A percentile compares a stretch with the other conserved stretches of the same genome.
Evolutionary conservation across 1,139 yeast genomes (phyloP).

Genomic region (Candida albicans): DNA sequence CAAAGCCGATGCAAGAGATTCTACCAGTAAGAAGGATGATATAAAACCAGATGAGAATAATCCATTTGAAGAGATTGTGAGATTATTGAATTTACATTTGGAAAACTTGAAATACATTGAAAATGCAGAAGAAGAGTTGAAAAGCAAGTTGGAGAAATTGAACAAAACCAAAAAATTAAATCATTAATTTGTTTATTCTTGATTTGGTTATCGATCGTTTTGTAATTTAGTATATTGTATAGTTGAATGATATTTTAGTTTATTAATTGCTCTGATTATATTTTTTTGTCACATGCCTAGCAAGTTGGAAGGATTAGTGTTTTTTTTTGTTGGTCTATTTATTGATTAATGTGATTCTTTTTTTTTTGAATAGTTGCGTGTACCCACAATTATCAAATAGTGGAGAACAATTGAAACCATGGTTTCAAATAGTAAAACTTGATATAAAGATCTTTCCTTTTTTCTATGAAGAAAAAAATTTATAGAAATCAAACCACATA

Average conservation of each 20-base stretch:
- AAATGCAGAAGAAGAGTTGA: slow-evolving; percentile 64
- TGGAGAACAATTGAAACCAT: too few species aligned
- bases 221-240: background rate
- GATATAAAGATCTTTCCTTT: background rate
- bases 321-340: too few species aligned
- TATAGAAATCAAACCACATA: background rate
- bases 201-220: background rate
- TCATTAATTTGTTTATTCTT: background rate
- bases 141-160: slow-evolving; percentile 56
- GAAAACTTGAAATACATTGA: slow-evolving; percentile 90
- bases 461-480: background rate
- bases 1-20: slow-evolving; percentile 14
- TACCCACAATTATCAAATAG: too few species aligned
- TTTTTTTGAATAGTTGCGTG: too few species aligned
- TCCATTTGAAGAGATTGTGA: slow-evolving; percentile 67
- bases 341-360: too few species aligned
- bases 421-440: too few species aligned
- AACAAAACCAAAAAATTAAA: slow-evolving; percentile 16
- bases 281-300: background rate
- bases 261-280: background rate
- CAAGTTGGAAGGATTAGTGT: too few species aligned
- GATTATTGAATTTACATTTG: slow-evolving; percentile 81
- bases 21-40: slow-evolving; percentile 12
- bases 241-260: background rate
- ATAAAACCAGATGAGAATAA: slow-evolving; percentile 28